Percentiles rank a stretch among this genome's conserved stretches.
phyloP scores from a whole-genome alignment of 2,329 filamentous ascomycete species.

The Xylariaceae sp. region DNA sequence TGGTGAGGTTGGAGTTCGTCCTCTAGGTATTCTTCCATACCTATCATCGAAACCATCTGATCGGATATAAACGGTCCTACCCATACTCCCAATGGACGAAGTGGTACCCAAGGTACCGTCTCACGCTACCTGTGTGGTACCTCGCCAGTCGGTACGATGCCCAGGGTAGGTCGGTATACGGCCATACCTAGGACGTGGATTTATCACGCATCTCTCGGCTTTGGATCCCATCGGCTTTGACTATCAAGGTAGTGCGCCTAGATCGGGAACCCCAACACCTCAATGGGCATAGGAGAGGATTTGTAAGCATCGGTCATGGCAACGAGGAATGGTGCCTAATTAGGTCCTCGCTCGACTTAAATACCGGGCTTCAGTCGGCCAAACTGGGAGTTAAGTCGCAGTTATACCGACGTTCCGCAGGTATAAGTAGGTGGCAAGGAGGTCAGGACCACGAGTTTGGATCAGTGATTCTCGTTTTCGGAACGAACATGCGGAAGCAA shows the following conservation, averaged over 20 bases:
- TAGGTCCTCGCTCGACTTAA: too few relatives aligned
- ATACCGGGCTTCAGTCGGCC: too few relatives aligned
- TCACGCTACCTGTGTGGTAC: too few relatives aligned
- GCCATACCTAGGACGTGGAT: background rate
- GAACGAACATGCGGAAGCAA: background rate
- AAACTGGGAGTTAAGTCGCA: background rate
- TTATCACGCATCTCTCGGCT: background rate
- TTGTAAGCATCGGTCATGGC: background rate
- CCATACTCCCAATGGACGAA: too few relatives aligned
- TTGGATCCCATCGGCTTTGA: background rate
- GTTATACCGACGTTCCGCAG: background rate
- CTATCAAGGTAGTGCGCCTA: background rate
- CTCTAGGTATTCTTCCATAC: too few relatives aligned
- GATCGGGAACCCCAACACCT: background rate
- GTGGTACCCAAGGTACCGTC: too few relatives aligned
- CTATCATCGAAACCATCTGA: too few relatives aligned
- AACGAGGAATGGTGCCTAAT: background rate
- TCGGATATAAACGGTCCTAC: too few relatives aligned
- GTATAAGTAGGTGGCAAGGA: background rate
- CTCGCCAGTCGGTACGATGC: too few relatives aligned
- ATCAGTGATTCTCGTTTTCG: background rate
- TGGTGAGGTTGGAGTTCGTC: too few relatives aligned
- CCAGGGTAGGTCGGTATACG: background rate
- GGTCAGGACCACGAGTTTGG: background rate
- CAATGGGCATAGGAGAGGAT: background rate